phyloP scores from a whole-genome alignment of 129 eudicot species.

The Glebionis coronaria region DNA sequence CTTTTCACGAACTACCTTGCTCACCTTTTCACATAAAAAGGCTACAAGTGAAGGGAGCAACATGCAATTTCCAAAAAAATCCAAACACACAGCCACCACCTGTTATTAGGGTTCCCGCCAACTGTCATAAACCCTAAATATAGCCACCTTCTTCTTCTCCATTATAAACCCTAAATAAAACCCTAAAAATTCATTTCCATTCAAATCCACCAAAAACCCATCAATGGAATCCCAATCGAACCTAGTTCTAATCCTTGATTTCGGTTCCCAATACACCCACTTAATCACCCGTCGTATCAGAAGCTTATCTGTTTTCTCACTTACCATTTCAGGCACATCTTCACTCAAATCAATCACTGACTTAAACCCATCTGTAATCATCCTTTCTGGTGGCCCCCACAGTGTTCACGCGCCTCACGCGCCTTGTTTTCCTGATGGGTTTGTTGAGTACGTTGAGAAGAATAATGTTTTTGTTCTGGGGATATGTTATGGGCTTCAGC shows the following conservation, averaged over 20 bases:
- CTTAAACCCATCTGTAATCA: constrained; percentile 66
- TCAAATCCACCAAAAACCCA: background rate
- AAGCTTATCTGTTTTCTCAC: constrained; percentile 64
- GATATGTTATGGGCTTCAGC: constrained; percentile 79
- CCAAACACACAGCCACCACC: no score
- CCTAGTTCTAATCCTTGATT: constrained; percentile 74
- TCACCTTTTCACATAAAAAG: no score
- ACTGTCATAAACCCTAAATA: constrained; percentile 31
- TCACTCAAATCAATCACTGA: constrained; percentile 62
- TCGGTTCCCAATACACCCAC: constrained; percentile 92
- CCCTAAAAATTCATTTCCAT: no score
- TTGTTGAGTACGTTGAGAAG: constrained; percentile 60
- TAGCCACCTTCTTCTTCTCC: background rate
- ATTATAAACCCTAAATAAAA: constrained; percentile 25
- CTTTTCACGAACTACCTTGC: no score
- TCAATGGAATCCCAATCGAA: constrained; percentile 63
- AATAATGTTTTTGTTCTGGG: constrained; percentile 63
- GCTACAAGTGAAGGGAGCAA: no score
- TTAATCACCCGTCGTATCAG: constrained; percentile 88
- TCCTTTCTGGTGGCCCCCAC: constrained; percentile 92
- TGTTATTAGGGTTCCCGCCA: constrained; percentile 21
- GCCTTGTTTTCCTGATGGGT: constrained; percentile 72
- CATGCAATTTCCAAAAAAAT: no score
- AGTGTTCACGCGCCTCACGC: constrained; percentile 65
- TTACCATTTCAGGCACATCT: constrained; percentile 78